These are phyloP conservation scores for Adansonia madagascariensis DNA, from an alignment of 441 rosid species.

Conservation along the genomic window DNA sequence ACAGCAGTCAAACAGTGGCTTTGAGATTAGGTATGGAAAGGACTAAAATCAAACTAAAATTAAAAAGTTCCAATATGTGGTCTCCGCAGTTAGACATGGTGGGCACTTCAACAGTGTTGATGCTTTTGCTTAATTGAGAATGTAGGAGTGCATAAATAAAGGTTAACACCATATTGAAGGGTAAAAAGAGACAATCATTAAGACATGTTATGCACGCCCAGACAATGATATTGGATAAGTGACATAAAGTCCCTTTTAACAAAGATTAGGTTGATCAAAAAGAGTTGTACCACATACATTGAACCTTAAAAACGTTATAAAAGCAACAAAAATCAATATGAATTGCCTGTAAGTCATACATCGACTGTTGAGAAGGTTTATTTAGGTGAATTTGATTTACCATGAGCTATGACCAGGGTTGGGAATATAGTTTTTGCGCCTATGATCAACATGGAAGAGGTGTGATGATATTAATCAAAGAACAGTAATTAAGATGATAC, in stretches of 20 bases:
- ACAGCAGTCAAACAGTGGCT: constrained; percentile 24
- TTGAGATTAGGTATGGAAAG: constrained; percentile 38
- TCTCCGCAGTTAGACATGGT: constrained; percentile 44
- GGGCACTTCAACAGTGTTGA: constrained; percentile 25
- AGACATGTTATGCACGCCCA: constrained; percentile 52
- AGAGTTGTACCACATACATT: constrained; percentile 34
- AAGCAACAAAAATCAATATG: background rate
- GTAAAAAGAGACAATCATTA: constrained; percentile 48
- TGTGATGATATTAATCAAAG: background rate
- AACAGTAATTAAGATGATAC: constrained; percentile 32
- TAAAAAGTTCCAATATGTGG: constrained; percentile 34
- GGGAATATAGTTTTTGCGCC: background rate
- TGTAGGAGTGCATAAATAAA: constrained; percentile 36
- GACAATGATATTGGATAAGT: constrained; percentile 27
- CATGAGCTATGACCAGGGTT: background rate
- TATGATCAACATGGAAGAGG: constrained; percentile 3
- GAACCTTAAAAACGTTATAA: constrained; percentile 30
- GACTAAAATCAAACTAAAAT: constrained; percentile 28
- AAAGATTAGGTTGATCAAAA: constrained; percentile 34
- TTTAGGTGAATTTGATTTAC: constrained; percentile 14
- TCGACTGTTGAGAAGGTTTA: constrained; percentile 3
- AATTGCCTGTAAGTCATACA: constrained; percentile 6
- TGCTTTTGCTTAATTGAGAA: constrained; percentile 34
- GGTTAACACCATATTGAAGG: constrained; percentile 35
- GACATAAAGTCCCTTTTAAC: constrained; percentile 32